Evolutionary conservation across 306 rosid species (phyloP), one percentile per base, ranked within the genome.

Genomic region (Senna siamea): DNA sequence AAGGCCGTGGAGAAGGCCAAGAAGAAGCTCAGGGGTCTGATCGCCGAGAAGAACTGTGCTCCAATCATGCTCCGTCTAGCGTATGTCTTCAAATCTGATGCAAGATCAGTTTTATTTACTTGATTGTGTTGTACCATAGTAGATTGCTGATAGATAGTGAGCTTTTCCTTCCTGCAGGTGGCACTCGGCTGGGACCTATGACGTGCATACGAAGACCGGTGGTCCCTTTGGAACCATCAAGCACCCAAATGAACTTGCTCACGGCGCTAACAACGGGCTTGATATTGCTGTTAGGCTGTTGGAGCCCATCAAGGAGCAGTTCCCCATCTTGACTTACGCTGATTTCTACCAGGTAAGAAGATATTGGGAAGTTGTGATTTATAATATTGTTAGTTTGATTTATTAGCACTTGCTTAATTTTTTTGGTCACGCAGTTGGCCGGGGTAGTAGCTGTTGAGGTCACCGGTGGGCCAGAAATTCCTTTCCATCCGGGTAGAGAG

Each of bases 181-280:
- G 99, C 99, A 94, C 82, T 88, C 99, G 3, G 99, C 99, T 60
- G 99, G 99, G 0, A 94, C 99, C 53, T 94, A 55, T 44, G 98
- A 92, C 19, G 66, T 68, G 48, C 83, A 78, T 37, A 53, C 96
- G 0, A 92, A 41, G 83, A 92, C 96, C 3, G 99, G 99, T 12
- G 99, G 99, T 35, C 99, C 99, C 0, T 94, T 94, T 41, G 99
- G 99, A 59, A 94, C 99, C 54, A 94, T 94, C 0, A 89, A 78
- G 79, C 72, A 80, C 4, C 0, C 83, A 1, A 50, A 66, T 17
- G 99, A 94, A 78, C 93, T 87, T 3, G 84, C 89, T 4, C 99
- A 92, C 38, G 90, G 60, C 4, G 99, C 99, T 44, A 94, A 94
- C 85, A 82, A 9, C 46, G 99, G 99, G 2, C 98, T 94, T 14